These are phyloP conservation scores for Purshia tridentata DNA, from an alignment of 306 rosid genomes.

Conservation along the genomic window DNA sequence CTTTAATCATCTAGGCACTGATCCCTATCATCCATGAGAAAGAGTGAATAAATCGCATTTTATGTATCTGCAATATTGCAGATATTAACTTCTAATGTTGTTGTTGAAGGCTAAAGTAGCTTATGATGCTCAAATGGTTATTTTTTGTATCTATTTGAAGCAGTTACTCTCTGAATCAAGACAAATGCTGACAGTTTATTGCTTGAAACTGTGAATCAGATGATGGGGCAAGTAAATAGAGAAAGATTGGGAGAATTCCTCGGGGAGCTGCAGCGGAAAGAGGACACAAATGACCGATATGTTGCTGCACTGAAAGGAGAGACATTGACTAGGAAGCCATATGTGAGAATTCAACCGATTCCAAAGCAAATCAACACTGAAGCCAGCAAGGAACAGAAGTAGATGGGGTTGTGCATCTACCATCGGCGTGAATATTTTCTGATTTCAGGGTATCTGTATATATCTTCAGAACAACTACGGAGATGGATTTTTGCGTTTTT, in stretches of 20 bases:
- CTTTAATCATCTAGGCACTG: background rate
- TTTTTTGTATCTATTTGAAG: no score
- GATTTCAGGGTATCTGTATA: background rate
- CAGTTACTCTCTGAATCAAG: background rate
- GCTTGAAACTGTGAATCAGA: constrained; percentile 40
- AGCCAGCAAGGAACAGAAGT: constrained; percentile 40
- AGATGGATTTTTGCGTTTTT: background rate
- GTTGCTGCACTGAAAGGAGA: constrained; percentile 85
- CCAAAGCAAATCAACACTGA: constrained; percentile 38
- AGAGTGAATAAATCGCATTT: background rate
- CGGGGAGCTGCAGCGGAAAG: constrained; percentile 82
- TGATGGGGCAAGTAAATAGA: constrained; percentile 78
- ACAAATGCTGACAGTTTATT: background rate
- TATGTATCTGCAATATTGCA: background rate
- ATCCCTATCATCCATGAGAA: background rate
- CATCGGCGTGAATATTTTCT: background rate
- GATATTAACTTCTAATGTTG: background rate
- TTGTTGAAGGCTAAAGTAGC: background rate
- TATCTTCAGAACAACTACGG: background rate
- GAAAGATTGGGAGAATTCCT: constrained; percentile 83
- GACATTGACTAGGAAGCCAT: constrained; percentile 81
- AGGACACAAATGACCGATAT: constrained; percentile 86
- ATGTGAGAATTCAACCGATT: constrained; percentile 78
- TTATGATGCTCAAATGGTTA: background rate
- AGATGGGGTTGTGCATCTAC: constrained; percentile 11